Percentiles rank a stretch among this genome's conserved stretches.
These are phyloP conservation scores for Nicotiana sylvestris DNA, from an alignment of 257 asterid species.

Conservation along the genomic window DNA sequence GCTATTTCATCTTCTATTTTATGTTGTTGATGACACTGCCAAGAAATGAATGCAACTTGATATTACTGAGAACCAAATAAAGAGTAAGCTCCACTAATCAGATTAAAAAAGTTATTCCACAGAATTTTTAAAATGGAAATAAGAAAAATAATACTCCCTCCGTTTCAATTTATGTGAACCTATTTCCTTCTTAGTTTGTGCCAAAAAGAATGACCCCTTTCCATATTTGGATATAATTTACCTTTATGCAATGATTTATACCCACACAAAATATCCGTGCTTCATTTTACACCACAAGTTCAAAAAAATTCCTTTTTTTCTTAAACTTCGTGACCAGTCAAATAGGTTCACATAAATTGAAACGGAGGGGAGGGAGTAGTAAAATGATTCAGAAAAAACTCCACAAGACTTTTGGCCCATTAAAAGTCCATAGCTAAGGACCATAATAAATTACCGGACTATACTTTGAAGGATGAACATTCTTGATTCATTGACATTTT, in stretches of 20 bases:
- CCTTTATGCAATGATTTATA: too few relatives aligned
- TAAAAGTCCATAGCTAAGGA: background rate
- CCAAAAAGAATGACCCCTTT: too few relatives aligned
- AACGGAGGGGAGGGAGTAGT: too few relatives aligned
- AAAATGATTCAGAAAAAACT: background rate
- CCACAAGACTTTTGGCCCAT: conserved; percentile 7
- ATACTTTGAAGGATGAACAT: background rate
- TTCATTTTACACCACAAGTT: too few relatives aligned
- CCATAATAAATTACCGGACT: background rate
- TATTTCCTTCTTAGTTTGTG: too few relatives aligned
- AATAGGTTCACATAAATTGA: too few relatives aligned
- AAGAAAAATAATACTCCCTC: background rate
- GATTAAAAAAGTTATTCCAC: background rate
- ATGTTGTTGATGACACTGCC: conserved; percentile 21
- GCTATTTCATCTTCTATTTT: conserved; percentile 20
- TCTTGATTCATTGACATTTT: background rate
- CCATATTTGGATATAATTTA: too few relatives aligned
- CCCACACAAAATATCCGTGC: too few relatives aligned
- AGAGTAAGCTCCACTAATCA: background rate
- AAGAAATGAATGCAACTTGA: conserved; percentile 6
- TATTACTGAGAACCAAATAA: background rate
- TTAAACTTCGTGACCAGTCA: too few relatives aligned
- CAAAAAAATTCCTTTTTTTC: too few relatives aligned
- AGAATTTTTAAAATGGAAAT: background rate
- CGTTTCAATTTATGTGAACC: too few relatives aligned